Percentiles rank a stretch among this genome's conserved stretches.
Conservation (phyloP, 352 stramenopile species). For the Phytopythium sindhum region DNA sequence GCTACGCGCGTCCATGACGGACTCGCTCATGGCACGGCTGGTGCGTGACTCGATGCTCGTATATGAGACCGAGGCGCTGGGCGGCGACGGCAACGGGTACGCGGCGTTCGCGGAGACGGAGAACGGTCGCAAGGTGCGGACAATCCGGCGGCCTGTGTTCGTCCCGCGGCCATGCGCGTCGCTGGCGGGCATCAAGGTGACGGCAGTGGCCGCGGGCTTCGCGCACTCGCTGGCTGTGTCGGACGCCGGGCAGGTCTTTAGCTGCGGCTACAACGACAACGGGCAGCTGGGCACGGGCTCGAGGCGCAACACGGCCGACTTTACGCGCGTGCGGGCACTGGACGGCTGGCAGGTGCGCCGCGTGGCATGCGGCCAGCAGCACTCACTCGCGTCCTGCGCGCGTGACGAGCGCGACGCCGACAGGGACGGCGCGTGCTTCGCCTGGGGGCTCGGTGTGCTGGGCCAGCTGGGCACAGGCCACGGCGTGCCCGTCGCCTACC, state of each 20-base stretch:
- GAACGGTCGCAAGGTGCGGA: constrained; percentile 44
- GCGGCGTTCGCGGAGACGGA: too few relatives aligned
- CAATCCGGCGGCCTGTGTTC: constrained; percentile 48
- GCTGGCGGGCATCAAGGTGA: constrained; percentile 45
- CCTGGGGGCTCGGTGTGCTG: constrained; percentile 73
- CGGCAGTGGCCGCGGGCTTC: constrained; percentile 59
- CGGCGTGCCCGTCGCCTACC: constrained; percentile 61
- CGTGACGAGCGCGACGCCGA: constrained; percentile 12
- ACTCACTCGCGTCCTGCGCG: constrained; percentile 52
- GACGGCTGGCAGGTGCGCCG: constrained; percentile 49
- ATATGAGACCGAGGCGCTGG: constrained; percentile 38
- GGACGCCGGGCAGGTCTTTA: constrained; percentile 49
- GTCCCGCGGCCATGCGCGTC: constrained; percentile 37
- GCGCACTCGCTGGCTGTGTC: constrained; percentile 68
- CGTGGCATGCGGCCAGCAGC: constrained; percentile 74
- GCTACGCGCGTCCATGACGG: constrained; percentile 27
- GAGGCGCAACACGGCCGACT: constrained; percentile 61
- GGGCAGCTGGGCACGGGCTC: constrained; percentile 67
- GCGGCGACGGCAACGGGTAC: constrained; percentile 22
- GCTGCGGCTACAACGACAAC: constrained; percentile 85
- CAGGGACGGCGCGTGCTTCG: constrained; percentile 52
- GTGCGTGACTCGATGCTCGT: constrained; percentile 65
- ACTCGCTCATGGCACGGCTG: constrained; percentile 57
- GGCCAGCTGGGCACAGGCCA: constrained; percentile 50
- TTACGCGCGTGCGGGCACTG: constrained; percentile 46